Evolutionary conservation across 345 rosid species (phyloP).

Genomic region (Eucalyptus pauciflora): DNA sequence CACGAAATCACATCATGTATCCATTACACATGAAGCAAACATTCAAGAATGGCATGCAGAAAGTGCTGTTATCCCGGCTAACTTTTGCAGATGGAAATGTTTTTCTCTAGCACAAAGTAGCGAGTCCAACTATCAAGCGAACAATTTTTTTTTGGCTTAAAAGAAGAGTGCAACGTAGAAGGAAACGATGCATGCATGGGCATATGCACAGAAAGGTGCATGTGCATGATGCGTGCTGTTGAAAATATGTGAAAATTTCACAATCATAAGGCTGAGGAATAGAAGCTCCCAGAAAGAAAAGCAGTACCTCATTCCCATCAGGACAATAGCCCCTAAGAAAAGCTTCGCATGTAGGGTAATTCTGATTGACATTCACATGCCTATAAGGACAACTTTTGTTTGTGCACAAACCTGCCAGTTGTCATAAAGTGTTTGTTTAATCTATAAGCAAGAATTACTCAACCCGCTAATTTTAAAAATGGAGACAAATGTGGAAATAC

Average conservation of each 20-base stretch:
- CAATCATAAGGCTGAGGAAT: background rate
- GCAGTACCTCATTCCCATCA: constrained; percentile 77
- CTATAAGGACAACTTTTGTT: constrained; percentile 73
- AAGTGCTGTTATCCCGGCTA: background rate
- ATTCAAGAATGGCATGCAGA: background rate
- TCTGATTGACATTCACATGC: constrained; percentile 91
- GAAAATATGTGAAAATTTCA: background rate
- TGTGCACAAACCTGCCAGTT: constrained; percentile 75
- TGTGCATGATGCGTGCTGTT: background rate
- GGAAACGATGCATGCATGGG: background rate
- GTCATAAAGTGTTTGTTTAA: background rate
- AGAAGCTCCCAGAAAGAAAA: background rate
- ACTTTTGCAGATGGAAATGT: background rate
- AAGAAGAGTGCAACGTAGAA: background rate
- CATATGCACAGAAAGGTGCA: background rate
- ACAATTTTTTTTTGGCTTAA: background rate
- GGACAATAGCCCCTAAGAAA: constrained; percentile 91
- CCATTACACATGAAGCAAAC: background rate
- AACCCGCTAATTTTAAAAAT: background rate
- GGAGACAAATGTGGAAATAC: constrained; percentile 9
- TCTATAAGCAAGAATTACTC: background rate
- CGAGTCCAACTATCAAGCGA: background rate
- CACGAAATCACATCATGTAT: background rate
- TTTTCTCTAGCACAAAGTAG: background rate
- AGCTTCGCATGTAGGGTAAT: constrained; percentile 65